Base-by-base conservation (phyloP, 768 basidiomycete genomes). In the Pholiota molesta region DNA sequence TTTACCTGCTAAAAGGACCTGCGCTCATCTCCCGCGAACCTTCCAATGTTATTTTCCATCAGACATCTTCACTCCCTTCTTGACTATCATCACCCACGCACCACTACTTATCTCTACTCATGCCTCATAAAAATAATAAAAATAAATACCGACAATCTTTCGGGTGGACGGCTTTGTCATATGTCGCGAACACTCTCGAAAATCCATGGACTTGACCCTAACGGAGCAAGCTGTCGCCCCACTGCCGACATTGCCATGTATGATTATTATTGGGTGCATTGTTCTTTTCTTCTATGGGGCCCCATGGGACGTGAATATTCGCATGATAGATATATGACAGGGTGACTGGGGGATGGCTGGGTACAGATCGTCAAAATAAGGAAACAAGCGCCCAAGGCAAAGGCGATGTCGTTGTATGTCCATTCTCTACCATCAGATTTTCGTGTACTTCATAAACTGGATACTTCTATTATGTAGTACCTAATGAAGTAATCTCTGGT, bases 351-450 rank as follows among this genome's bases (percentile, higher is more conserved):
- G 45, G 45, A 42, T 19, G 21, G 13, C 21, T 47, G 16, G 2
- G 21, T 49, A 8, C 42, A 44, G 35, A 33, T 55, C 35, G 21
- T 17, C 11, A 53, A 45, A 52, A 62, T 61, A 63, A 64, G 63
- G 63, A 60, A 67, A 64, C 62, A 67, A 60, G 63, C 66, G 66
- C 66, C 66, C 66, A 58, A 55, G 55, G 51, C 11, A 62, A 37
- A 44, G 64, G 61, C 21, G 28, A 5, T 31, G 39, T 60, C 47
- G 37, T 55, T 44, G 44, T 31, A 49, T 55, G 52, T 62, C 58
- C 61, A 65, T 62, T 62, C 21, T 59, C 10, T 55, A 49, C 28
- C 54, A 62, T 62, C 57, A 44, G 21, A 42, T 49, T 35, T 55
- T 29, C 31, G 19, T 33, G n/a, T 13, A 26, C 1, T 26, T 49